Percentiles rank a stretch among this genome's conserved stretches.
phyloP scores from a whole-genome alignment of 75 land plant genomes.

The Larix kaempferi region DNA sequence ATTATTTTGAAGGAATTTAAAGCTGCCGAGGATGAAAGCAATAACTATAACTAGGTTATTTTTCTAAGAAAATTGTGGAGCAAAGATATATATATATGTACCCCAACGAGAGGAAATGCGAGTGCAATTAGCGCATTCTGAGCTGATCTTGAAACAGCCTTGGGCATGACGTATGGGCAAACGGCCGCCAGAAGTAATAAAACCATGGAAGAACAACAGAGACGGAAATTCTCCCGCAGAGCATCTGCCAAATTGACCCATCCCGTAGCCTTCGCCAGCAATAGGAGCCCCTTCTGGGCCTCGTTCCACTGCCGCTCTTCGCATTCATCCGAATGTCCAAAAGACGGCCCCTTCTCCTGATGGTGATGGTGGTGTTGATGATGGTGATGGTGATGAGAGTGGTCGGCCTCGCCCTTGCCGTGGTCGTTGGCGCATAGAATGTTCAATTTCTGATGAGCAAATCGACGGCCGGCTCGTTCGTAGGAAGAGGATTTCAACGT shows the following conservation, averaged over 20 bases:
- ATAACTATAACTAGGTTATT: no score
- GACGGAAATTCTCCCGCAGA: constrained; percentile 69
- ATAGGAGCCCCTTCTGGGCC: constrained; percentile 45
- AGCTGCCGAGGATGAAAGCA: background rate
- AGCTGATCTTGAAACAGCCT: constrained; percentile 21
- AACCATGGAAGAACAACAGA: constrained; percentile 72
- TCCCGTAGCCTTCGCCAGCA: constrained; percentile 51
- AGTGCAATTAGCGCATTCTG: constrained; percentile 59
- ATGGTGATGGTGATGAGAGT: constrained; percentile 14
- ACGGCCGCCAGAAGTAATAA: constrained; percentile 70
- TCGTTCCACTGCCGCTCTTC: constrained; percentile 19
- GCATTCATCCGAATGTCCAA: background rate
- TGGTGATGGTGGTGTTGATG: constrained; percentile 31
- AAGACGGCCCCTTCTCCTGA: constrained; percentile 15
- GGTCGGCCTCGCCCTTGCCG: constrained; percentile 11
- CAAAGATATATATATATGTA: constrained; percentile 21
- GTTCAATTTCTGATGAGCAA: background rate
- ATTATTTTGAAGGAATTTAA: background rate
- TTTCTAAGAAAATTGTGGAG: background rate
- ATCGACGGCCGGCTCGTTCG: background rate
- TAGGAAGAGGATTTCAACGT: background rate
- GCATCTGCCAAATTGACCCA: constrained; percentile 70
- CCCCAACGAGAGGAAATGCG: constrained; percentile 94
- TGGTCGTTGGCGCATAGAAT: background rate
- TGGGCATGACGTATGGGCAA: constrained; percentile 59